Evolutionary conservation across 805 yeast genomes (phyloP).

Genomic region (Metschnikowia koreensis): DNA sequence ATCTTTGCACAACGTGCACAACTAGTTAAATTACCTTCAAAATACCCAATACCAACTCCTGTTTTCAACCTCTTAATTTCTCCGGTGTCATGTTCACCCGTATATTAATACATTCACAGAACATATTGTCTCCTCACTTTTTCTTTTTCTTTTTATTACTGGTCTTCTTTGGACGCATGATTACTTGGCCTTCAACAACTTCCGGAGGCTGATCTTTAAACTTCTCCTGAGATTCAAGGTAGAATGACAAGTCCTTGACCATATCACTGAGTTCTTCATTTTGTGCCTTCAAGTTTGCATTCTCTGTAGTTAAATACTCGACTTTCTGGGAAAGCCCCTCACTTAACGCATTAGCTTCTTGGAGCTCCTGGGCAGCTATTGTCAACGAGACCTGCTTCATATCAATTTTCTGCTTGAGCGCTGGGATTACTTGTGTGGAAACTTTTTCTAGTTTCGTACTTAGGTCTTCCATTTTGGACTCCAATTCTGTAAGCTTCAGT

Average conservation of each 20-base stretch:
- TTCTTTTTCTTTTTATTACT: constrained; percentile 13
- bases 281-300: constrained; percentile 30
- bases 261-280: constrained; percentile 59
- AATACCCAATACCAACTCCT: too few species aligned
- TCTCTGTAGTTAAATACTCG: constrained; percentile 30
- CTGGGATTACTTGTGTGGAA: constrained; percentile 30
- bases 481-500: constrained; percentile 23
- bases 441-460: constrained; percentile 20
- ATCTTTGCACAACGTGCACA: too few species aligned
- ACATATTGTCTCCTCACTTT: not conserved
- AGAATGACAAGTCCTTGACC: constrained; percentile 77
- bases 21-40: too few species aligned
- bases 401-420: constrained; percentile 31
- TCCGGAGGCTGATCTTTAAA: constrained; percentile 70
- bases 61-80: too few species aligned
- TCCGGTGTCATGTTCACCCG: too few species aligned
- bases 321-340: constrained; percentile 41
- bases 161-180: constrained; percentile 33
- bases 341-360: constrained; percentile 31
- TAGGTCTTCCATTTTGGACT: constrained; percentile 27
- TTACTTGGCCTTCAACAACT: constrained; percentile 66
- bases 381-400: constrained; percentile 30
- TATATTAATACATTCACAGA: not conserved
- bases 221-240: constrained; percentile 68
- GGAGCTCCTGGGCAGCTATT: constrained; percentile 31